Evolutionary conservation across 2,329 filamentous ascomycete genomes (phyloP).

Genomic region (Pseudocercospora vitis): DNA sequence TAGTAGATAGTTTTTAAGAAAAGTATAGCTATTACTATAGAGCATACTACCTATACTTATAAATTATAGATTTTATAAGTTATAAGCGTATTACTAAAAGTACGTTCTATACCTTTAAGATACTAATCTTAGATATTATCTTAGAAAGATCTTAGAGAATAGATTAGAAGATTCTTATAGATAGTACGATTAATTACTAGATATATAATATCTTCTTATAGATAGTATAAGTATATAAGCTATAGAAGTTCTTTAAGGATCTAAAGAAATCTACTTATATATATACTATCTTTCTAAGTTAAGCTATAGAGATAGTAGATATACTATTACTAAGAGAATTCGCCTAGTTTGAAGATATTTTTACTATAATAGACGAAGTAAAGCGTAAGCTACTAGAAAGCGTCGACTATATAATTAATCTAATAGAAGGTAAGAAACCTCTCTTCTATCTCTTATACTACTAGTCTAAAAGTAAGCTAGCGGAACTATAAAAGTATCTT

Average conservation of each 20-base stretch:
- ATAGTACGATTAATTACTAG: not conserved
- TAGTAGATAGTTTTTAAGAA: not conserved
- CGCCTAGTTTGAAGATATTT: no score
- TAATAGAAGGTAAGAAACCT: not conserved
- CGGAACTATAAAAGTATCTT: not conserved
- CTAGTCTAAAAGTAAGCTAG: not conserved
- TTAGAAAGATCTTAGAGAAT: not conserved
- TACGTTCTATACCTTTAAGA: not conserved
- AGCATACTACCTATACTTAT: not conserved
- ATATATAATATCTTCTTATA: not conserved
- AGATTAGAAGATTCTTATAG: not conserved
- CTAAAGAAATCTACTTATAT: not conserved
- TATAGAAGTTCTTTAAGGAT: not conserved
- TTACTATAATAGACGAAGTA: no score
- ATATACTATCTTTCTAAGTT: not conserved
- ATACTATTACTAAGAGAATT: no score
- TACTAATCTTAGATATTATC: not conserved
- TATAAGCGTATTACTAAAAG: not conserved
- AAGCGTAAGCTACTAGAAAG: not conserved
- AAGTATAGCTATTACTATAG: not conserved
- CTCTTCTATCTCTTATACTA: not conserved
- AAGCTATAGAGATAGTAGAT: no score
- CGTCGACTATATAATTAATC: not conserved
- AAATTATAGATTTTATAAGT: not conserved
- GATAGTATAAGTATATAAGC: not conserved